Conservation (phyloP, 805 yeast species). For the Kluyveromyces aestuarii region DNA sequence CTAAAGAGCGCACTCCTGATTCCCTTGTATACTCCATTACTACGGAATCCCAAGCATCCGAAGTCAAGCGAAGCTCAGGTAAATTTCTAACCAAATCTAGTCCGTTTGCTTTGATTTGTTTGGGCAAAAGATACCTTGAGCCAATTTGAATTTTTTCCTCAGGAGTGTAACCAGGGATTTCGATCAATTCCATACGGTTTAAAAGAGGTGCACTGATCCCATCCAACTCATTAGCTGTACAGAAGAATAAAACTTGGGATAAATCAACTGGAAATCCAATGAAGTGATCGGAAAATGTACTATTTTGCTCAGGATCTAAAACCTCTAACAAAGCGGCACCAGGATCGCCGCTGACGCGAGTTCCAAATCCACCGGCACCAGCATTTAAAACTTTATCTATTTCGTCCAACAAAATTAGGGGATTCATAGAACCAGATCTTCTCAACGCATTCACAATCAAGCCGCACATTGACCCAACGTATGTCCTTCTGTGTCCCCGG, state of each 20-base stretch:
- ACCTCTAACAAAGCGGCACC: conserved; percentile 84
- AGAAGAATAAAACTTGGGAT: conserved; percentile 71
- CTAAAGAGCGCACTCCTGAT: conserved; percentile 78
- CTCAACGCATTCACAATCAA: conserved; percentile 66
- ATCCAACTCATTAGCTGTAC: conserved; percentile 75
- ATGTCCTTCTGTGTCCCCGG: conserved; percentile 84
- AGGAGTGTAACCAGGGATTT: conserved; percentile 70
- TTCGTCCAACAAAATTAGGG: conserved; percentile 76
- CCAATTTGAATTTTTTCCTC: conserved; percentile 72
- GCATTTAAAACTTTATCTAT: conserved; percentile 62
- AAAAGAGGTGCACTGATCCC: conserved; percentile 66
- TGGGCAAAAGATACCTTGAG: conserved; percentile 56
- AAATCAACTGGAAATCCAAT: conserved; percentile 79
- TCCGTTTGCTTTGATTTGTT: conserved; percentile 65
- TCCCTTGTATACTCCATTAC: conserved; percentile 71
- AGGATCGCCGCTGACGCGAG: conserved; percentile 67
- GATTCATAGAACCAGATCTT: conserved; percentile 69
- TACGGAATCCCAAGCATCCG: conserved; percentile 49
- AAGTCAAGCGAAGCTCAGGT: conserved; percentile 36
- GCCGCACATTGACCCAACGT: conserved; percentile 91
- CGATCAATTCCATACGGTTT: conserved; percentile 78
- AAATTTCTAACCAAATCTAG: conserved; percentile 25
- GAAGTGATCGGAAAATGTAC: conserved; percentile 69
- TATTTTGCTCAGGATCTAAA: conserved; percentile 83
- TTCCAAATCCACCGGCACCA: conserved; percentile 15